Evolutionary conservation across 1,284 basidiomycete genomes (phyloP).

Genomic region (Pterula multifida): DNA sequence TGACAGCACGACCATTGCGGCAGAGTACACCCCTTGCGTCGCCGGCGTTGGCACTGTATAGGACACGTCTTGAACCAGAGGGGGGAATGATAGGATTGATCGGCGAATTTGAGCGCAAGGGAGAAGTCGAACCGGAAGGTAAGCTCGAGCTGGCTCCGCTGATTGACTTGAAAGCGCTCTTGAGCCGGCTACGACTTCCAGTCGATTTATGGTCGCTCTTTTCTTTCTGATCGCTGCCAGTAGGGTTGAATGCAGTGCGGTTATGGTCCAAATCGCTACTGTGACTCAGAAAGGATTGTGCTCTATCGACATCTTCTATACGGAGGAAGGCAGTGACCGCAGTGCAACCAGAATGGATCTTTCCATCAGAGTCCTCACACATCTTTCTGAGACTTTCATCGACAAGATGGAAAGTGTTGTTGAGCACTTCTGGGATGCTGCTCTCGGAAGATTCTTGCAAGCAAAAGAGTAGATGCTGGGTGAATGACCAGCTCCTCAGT

Average conservation of each 20-base stretch:
- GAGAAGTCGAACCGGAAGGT: slow-evolving; percentile 23
- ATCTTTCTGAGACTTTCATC: slow-evolving; percentile 75
- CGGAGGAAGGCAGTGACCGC: slow-evolving; percentile 96
- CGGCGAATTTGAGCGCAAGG: slow-evolving; percentile 18
- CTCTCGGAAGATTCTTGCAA: slow-evolving; percentile 36
- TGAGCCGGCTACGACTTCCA: slow-evolving; percentile 35
- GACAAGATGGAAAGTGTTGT: slow-evolving; percentile 88
- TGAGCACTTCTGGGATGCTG: slow-evolving; percentile 81
- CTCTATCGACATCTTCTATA: slow-evolving; percentile 71
- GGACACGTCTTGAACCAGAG: slow-evolving; percentile 48
- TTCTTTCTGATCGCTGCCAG: slow-evolving; percentile 21
- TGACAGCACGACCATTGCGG: slow-evolving; percentile 80
- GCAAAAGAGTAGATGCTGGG: slow-evolving; percentile 42
- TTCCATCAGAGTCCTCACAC: slow-evolving; percentile 74
- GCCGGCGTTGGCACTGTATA: slow-evolving; percentile 96
- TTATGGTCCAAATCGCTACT: slow-evolving; percentile 10
- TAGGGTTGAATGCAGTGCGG: slow-evolving; percentile 9
- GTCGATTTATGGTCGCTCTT: slow-evolving; percentile 22
- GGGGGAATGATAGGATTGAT: slow-evolving; percentile 33
- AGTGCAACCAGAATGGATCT: slow-evolving; percentile 94
- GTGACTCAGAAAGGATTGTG: slow-evolving; percentile 51
- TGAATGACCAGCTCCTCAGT: slow-evolving; percentile 7
- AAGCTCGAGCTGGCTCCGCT: slow-evolving; percentile 29
- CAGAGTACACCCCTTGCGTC: slow-evolving; percentile 86
- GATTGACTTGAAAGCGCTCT: slow-evolving; percentile 44